These are phyloP conservation scores for Botrytis fabae DNA, from an alignment of 2,329 filamentous ascomycete species.

Conservation along the genomic window DNA sequence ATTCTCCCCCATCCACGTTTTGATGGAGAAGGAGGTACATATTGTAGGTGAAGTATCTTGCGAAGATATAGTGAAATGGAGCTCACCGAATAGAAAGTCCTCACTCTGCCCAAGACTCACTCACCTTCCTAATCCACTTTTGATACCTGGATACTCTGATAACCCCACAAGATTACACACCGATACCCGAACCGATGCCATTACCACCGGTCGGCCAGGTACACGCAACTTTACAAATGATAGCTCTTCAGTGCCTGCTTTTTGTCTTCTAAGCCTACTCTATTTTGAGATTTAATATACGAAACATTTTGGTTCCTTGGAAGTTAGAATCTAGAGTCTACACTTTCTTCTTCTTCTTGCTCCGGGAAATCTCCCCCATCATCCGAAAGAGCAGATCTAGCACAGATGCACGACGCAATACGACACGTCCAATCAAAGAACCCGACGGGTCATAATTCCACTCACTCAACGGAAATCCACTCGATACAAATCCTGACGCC, in stretches of 20 bases:
- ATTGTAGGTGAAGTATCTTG: not conserved
- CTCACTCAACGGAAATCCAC: not conserved
- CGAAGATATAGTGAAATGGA: not conserved
- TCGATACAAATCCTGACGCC: not conserved
- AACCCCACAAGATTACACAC: constrained; percentile 9
- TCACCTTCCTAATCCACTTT: constrained; percentile 16
- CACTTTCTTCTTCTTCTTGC: not conserved
- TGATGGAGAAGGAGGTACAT: not conserved
- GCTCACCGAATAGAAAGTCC: constrained; percentile 14
- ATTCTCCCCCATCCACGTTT: not conserved
- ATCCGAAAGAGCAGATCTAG: not conserved
- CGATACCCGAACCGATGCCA: constrained; percentile 4
- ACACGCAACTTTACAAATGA: not conserved
- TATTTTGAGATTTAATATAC: constrained; percentile 3
- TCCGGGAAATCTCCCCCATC: not conserved
- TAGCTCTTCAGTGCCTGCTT: not conserved
- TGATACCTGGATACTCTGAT: not conserved
- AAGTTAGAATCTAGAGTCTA: not conserved
- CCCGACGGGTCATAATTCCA: not conserved
- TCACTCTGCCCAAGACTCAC: not conserved
- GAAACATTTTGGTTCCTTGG: not conserved
- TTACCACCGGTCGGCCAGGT: constrained; percentile 5
- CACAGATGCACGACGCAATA: not conserved
- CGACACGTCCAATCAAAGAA: not conserved
- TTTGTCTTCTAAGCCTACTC: constrained; percentile 3